These are phyloP conservation scores for Neonectria hederae DNA, from an alignment of 2,329 filamentous ascomycete genomes.

Conservation along the genomic window DNA sequence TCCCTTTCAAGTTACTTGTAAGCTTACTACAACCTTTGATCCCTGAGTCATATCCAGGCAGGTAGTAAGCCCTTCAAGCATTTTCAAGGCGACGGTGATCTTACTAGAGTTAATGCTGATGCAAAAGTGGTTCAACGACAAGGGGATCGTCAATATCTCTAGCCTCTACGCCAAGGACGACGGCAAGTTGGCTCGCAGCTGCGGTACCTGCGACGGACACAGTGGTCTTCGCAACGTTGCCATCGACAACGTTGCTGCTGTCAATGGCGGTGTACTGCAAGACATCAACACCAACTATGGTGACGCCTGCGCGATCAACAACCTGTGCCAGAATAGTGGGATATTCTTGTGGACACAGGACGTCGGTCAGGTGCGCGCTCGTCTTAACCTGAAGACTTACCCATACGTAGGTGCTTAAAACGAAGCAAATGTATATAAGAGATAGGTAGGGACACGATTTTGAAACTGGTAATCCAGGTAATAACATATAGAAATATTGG, in stretches of 20 bases:
- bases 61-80: conserved; percentile 20
- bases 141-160: conserved; percentile 13
- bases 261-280: conserved; percentile 36
- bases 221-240: conserved; percentile 33
- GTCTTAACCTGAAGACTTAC: background rate
- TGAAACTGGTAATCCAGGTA: background rate
- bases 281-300: conserved; percentile 42
- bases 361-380: background rate
- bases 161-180: conserved; percentile 46
- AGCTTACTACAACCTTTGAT: conserved; percentile 26
- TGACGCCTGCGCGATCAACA: conserved; percentile 39
- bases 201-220: conserved; percentile 50
- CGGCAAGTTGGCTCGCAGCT: conserved; percentile 61
- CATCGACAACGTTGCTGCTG: conserved; percentile 33
- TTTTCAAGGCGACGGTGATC: no score
- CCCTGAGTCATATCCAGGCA: conserved; percentile 22
- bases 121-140: conserved; percentile 47
- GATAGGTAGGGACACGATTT: background rate
- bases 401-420: background rate
- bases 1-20: background rate
- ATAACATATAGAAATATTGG: background rate
- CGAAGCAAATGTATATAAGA: background rate
- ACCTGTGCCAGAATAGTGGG: conserved; percentile 33
- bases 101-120: conserved; percentile 34
- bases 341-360: no score